Percentiles rank a stretch among this genome's conserved stretches.
Evolutionary conservation across 257 asterid genomes (phyloP).

Genomic region (Datura wrightii): DNA sequence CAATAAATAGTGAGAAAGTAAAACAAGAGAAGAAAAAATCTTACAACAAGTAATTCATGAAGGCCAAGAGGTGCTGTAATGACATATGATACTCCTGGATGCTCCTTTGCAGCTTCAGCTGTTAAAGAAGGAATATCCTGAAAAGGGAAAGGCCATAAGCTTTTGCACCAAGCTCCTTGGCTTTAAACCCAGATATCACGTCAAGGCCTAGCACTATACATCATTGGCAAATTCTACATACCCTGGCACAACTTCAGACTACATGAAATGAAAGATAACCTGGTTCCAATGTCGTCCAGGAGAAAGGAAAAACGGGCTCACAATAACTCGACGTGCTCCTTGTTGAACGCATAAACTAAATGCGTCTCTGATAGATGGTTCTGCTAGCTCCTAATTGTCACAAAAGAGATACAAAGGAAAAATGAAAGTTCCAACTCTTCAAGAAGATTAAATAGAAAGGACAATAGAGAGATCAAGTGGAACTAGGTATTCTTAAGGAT

Average conservation of each 20-base stretch:
- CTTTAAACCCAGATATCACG: not conserved
- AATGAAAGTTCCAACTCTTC: not conserved
- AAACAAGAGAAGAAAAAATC: constrained; percentile 20
- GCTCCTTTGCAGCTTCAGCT: constrained; percentile 95
- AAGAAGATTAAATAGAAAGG: not conserved
- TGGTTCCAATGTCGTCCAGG: constrained; percentile 97
- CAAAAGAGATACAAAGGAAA: not conserved
- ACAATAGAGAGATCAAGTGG: not conserved
- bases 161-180: not conserved
- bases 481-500: not conserved
- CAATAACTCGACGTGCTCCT: constrained; percentile 86
- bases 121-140: constrained; percentile 92
- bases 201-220: not conserved
- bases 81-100: constrained; percentile 80
- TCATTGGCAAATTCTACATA: not conserved
- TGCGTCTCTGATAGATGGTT: constrained; percentile 91
- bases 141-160: constrained; percentile 30
- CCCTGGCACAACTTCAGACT: not conserved
- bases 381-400: constrained; percentile 78
- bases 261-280: constrained; percentile 47
- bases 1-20: not conserved
- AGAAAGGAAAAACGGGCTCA: constrained; percentile 93
- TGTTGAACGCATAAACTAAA: constrained; percentile 74
- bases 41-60: constrained; percentile 83
- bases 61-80: constrained; percentile 88